Base-by-base conservation (phyloP, 495 filamentous ascomycete genomes). In the Lophiotrema nucula region DNA sequence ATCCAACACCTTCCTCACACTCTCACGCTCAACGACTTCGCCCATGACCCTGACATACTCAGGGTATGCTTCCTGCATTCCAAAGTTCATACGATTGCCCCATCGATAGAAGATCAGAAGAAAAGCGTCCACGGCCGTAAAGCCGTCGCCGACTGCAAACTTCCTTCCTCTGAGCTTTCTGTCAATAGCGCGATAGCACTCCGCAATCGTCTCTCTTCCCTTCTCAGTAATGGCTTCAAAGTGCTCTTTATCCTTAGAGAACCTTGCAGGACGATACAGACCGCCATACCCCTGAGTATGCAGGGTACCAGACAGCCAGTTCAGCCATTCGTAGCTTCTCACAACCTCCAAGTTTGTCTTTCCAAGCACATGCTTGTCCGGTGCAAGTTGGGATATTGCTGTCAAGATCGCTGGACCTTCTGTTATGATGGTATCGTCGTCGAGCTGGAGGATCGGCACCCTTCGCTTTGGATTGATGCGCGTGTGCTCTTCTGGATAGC, bases 121-220 rank as follows among this genome's bases (percentile, higher is more conserved):
- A 64, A 64, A 71, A 1, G 67, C 49, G 66, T 76, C 74, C 19
- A 70, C 73, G 6, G 67, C 71, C 15, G 72, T 74, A 10, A 75
- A 62, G 2, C 21, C 22, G 0, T 63, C 61, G 2, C 73, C 73
- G 16, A 76, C 67, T 6, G 66, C 64, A 57, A 58, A 64, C 31
- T 18, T 47, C 19, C 31, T 49, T 37, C 50, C 60, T 11, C 45
- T 33, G 15, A 67, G 31, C 31, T 31, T 58, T 56, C 57, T 43
- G 24, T 74, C 71, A 48, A 74, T 68, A 19, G 28, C 16, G 10
- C 27, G 56, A 56, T 62, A 70, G 46, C 66, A 66, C 5, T 65
- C 38, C 19, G 41, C 23, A 38, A 73, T 62, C 3, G 35, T 49
- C 45, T 57, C 22, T 24, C n/a, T 49, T 11, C 19, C 27, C 54